These are phyloP conservation scores for Xylaria sp. DNA, from an alignment of 2,329 filamentous ascomycete genomes.

Conservation along the genomic window DNA sequence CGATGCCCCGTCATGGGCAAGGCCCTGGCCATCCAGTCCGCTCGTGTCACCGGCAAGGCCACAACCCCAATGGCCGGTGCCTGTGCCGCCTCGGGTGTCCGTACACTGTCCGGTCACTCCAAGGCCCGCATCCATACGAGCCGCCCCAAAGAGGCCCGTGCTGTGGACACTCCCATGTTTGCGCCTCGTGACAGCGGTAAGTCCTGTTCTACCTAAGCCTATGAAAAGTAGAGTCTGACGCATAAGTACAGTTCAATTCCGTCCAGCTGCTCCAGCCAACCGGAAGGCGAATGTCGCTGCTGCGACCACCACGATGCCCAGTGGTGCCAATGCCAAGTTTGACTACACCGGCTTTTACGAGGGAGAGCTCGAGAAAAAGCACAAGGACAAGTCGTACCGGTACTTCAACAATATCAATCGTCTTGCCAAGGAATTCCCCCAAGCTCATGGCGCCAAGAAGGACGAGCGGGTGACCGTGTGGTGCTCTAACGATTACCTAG, in stretches of 20 bases:
- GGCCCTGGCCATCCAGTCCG: slow-evolving; percentile 87
- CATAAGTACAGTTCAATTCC: slow-evolving; percentile 50
- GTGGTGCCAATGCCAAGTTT: slow-evolving; percentile 68
- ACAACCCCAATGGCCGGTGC: slow-evolving; percentile 51
- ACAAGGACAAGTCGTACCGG: slow-evolving; percentile 99
- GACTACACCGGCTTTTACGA: slow-evolving; percentile 93
- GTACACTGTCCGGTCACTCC: slow-evolving; percentile 62
- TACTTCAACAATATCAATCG: slow-evolving; percentile 99
- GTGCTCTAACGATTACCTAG: slow-evolving; percentile 99
- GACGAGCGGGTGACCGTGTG: slow-evolving; percentile 94
- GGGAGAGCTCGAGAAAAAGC: slow-evolving; percentile 94
- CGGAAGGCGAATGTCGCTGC: slow-evolving; percentile 47
- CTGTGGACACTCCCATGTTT: slow-evolving; percentile 71
- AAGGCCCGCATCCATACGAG: slow-evolving; percentile 85
- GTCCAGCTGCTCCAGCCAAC: slow-evolving; percentile 48
- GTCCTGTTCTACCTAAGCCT: slow-evolving; percentile 33
- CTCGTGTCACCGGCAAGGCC: slow-evolving; percentile 59
- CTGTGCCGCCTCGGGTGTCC: slow-evolving; percentile 61
- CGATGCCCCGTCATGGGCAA: slow-evolving; percentile 99
- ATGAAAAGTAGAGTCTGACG: slow-evolving; percentile 37
- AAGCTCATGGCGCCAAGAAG: slow-evolving; percentile 85
- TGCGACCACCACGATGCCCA: slow-evolving; percentile 42
- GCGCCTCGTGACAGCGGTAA: slow-evolving; percentile 62
- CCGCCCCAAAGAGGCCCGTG: slow-evolving; percentile 78
- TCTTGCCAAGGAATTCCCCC: slow-evolving; percentile 93